Base-by-base conservation (phyloP, 2,329 filamentous ascomycete species). In the Monosporascus sp. region DNA sequence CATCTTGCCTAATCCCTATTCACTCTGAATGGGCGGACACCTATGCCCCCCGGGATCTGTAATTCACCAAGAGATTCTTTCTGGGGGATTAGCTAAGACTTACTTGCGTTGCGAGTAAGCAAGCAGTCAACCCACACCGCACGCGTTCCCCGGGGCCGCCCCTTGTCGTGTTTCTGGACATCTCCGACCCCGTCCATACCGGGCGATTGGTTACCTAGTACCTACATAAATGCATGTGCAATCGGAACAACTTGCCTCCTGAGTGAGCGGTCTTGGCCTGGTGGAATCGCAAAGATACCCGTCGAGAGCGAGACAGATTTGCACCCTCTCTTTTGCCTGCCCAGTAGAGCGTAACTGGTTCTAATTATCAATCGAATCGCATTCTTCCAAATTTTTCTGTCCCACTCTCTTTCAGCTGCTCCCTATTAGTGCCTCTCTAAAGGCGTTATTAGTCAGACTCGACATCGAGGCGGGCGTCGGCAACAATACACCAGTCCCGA, bases 221-320 rank as follows among this genome's bases (percentile, higher is more conserved):
- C 17, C 9, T 8, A 40, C 41, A 24, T 26, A 41, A n/a, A 11
- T 20, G n/a, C 43, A 31, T 17, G 14, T 28, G 24, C 22, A 26
- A 26, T n/a, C 43, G 24, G 24, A 9, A 22, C 43, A 15, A 22
- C 43, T 17, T 22, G n/a, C 6, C 18, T 18, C 24, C 14, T 24
- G 24, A 26, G 17, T n/a, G 24, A 18, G 11, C 24, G 24, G 14
- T 22, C 14, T 35, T 35, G 31, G 15, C 37, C 18, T 52, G 31
- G 48, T 55, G 53, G 55, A 61, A 58, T 53, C 55, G 46, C 49
- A 57, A 50, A 58, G 55, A 55, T 47, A 35, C 38, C 54, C 57
- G 54, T 55, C 50, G 50, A 58, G 55, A 54, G 55, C 57, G 52
- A 58, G 51, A 55, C 38, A 18, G 41, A 26, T 31, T 31, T 31